phyloP scores from a whole-genome alignment of 177 flowering plant species.

The Tripterygium wilfordii region DNA sequence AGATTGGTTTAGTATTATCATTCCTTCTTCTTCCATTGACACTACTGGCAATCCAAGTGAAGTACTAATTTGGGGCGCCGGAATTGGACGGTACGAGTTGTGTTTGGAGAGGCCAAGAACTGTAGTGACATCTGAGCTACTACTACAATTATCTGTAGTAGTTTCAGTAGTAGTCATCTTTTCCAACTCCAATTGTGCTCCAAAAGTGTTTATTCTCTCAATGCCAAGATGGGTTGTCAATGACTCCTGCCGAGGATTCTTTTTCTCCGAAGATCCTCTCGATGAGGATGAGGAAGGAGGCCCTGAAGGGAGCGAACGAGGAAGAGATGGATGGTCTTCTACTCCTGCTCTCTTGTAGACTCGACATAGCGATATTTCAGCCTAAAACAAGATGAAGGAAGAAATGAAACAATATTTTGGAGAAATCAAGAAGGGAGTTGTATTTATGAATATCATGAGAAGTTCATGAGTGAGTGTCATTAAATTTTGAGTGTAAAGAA shows the following conservation, averaged over 20 bases:
- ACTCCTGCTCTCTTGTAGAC: constrained; percentile 91
- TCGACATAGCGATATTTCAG: constrained; percentile 84
- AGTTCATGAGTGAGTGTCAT: too few species aligned
- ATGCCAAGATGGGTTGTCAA: background rate
- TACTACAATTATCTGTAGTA: constrained; percentile 35
- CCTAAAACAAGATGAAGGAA: constrained; percentile 22
- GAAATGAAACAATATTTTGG: background rate
- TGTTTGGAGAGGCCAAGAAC: constrained; percentile 40
- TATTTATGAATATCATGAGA: background rate
- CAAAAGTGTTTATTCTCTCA: constrained; percentile 20
- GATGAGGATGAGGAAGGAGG: constrained; percentile 47
- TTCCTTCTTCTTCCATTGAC: constrained; percentile 18
- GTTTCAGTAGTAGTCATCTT: constrained; percentile 28
- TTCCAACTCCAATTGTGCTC: constrained; percentile 14
- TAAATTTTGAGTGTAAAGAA: too few species aligned
- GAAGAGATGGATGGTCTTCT: constrained; percentile 67
- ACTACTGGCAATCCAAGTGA: constrained; percentile 6
- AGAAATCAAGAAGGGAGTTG: background rate
- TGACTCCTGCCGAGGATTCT: constrained; percentile 6
- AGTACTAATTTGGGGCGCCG: constrained; percentile 15
- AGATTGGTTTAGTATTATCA: constrained; percentile 13
- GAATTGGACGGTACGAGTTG: constrained; percentile 1
- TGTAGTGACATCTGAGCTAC: constrained; percentile 32
- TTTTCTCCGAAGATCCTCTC: constrained; percentile 6
- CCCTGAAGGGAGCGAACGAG: constrained; percentile 36